A percentile compares a stretch with the other conserved stretches of the same genome.
Evolutionary conservation across 208 protist genomes (phyloP).

Genomic region (Crithidia sp.): DNA sequence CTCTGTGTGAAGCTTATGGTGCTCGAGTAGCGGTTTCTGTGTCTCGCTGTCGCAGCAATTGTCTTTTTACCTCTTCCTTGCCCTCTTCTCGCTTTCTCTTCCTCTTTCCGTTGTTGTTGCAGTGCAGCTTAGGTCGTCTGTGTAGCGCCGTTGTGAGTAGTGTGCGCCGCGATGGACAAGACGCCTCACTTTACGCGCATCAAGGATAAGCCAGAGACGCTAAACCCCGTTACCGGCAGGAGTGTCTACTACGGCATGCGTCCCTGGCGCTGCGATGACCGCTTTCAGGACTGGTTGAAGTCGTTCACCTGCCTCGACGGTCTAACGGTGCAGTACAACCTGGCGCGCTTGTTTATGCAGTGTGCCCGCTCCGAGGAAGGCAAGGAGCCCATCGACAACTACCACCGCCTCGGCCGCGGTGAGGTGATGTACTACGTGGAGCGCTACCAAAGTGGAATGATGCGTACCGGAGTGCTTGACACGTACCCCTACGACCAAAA

Average conservation of each 20-base stretch:
- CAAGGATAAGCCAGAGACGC: slow-evolving; percentile 56
- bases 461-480: slow-evolving; percentile 66
- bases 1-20: too few relatives aligned
- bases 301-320: slow-evolving; percentile 62
- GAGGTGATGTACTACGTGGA: slow-evolving; percentile 90
- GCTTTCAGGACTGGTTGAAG: slow-evolving; percentile 83
- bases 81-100: slow-evolving; percentile 22
- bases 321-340: slow-evolving; percentile 40
- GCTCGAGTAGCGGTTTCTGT: too few relatives aligned
- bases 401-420: slow-evolving; percentile 50
- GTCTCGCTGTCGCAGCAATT: not conserved
- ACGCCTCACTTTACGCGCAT: slow-evolving; percentile 74
- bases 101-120: slow-evolving; percentile 7
- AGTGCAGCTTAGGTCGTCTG: too few relatives aligned
- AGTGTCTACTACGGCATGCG: slow-evolving; percentile 87
- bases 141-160: too few relatives aligned
- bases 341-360: slow-evolving; percentile 41
- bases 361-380: slow-evolving; percentile 61
- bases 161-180: slow-evolving; percentile 39
- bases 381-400: slow-evolving; percentile 69
- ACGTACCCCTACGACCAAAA: slow-evolving; percentile 84
- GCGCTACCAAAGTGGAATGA: slow-evolving; percentile 77
- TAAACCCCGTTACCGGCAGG: slow-evolving; percentile 79
- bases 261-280: slow-evolving; percentile 84
- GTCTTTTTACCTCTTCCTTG: not conserved